Base-by-base conservation (phyloP, 2,329 filamentous ascomycete species). In the Fonsecaea monophora region DNA sequence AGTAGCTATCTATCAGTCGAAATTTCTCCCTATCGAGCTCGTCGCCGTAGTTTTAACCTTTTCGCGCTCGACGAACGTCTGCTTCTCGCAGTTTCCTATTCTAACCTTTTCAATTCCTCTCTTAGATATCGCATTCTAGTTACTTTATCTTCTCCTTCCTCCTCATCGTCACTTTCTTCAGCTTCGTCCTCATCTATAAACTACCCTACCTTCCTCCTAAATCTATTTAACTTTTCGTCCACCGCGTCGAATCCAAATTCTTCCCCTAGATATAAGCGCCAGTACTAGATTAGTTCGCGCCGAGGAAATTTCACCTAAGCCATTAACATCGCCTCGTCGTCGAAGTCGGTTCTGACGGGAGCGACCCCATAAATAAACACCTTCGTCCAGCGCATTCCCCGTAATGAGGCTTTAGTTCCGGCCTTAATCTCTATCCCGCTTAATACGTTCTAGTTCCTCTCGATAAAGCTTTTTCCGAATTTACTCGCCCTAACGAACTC, bases 311-410 rank as follows among this genome's bases (percentile, higher is more conserved):
- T 18, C 25, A 62, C 42, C 59, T 32, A 62, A 35, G 59, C 42
- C 42, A 62, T 62, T 18, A 54, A 30, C 42, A 62, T 62, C 50
- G 59, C 59, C 59, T 54, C 59, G 18, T 62, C 42, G 35, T 53
- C 34, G 45, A 53, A 62, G 59, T 62, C 59, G 59, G 59, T 62
- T 62, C 59, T 53, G 9, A 62, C 59, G 42, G 59, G 59, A 62
- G 59, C 59, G 50, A 62, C 59, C 9, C 59, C 42, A 54, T 55
- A 62, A 62, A 62, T 62, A 6, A 4, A 15, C 32, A 62, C 59
- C 3, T 55, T 1, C 4, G 55, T 62, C 42, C 18, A 62, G 59
- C 59, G 55, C 25, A 62, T 62, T 62, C 59, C 59, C 59, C 50
- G 59, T 35, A 62, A 55, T 55, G 2, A 12, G 30, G 25, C 42